phyloP scores from a whole-genome alignment of 305 asterid genomes.

The Striga hermonthica region DNA sequence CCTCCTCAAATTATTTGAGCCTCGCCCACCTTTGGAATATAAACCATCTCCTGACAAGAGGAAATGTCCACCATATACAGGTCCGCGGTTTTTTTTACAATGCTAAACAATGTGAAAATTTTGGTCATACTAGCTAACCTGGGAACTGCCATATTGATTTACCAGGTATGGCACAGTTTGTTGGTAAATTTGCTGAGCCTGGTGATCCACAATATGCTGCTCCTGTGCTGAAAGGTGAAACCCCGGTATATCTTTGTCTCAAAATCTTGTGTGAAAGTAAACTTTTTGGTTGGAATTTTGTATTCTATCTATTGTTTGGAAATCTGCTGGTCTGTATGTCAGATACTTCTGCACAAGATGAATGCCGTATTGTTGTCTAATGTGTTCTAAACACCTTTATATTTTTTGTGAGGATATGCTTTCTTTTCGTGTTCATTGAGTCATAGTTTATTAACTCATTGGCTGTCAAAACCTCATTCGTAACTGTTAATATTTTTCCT shows the following conservation, averaged over 20 bases:
- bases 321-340: constrained; percentile 3
- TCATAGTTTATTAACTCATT: not conserved
- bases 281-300: not conserved
- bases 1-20: constrained; percentile 85
- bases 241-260: constrained; percentile 60
- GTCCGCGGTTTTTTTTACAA: constrained; percentile 37
- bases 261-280: not conserved
- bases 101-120: constrained; percentile 6
- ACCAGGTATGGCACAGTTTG: constrained; percentile 83
- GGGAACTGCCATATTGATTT: constrained; percentile 14
- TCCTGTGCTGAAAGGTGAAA: constrained; percentile 81
- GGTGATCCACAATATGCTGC: constrained; percentile 84
- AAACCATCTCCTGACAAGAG: constrained; percentile 96
- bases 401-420: not conserved
- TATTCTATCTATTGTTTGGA: not conserved
- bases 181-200: constrained; percentile 71
- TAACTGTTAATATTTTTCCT: not conserved
- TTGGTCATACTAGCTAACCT: constrained; percentile 6
- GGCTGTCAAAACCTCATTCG: not conserved
- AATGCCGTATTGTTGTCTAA: not conserved
- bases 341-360: not conserved
- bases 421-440: not conserved
- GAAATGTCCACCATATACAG: constrained; percentile 85
- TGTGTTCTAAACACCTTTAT: not conserved
- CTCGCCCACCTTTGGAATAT: constrained; percentile 92